These are phyloP conservation scores for Metroxylon sagu DNA, from an alignment of 176 grass and related monocot genomes.

Conservation along the genomic window DNA sequence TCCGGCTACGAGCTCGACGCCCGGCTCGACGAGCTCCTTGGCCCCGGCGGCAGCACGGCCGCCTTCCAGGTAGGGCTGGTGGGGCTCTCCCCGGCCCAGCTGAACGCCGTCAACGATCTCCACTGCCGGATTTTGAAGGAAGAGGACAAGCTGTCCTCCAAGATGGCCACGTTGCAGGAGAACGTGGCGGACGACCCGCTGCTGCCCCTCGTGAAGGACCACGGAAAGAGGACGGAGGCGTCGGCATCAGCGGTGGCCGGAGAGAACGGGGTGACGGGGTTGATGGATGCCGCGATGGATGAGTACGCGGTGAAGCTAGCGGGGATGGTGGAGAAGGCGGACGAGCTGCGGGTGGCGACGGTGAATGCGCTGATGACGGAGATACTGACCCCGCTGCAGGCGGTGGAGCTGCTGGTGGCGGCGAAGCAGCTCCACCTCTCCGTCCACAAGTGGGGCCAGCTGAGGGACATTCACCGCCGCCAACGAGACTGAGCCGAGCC, in stretches of 20 bases:
- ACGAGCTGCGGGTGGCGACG: background rate
- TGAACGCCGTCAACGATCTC: background rate
- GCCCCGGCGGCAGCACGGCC: background rate
- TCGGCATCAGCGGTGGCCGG: background rate
- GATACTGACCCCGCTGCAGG: slow-evolving; percentile 8
- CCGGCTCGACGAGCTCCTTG: background rate
- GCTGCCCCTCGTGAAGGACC: background rate
- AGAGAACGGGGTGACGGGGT: too few species aligned
- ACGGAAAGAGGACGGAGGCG: background rate
- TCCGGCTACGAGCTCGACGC: slow-evolving; percentile 48
- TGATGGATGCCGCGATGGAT: background rate
- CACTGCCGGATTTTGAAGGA: background rate
- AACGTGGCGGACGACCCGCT: slow-evolving; percentile 4
- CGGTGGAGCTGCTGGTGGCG: slow-evolving; percentile 8
- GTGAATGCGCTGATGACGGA: background rate
- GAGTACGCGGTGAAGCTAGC: background rate
- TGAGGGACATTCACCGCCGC: background rate
- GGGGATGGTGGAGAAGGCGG: slow-evolving; percentile 2
- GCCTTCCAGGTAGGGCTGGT: background rate
- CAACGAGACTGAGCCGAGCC: too few species aligned
- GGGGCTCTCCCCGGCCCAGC: background rate
- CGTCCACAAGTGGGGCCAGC: background rate
- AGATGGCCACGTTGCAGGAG: slow-evolving; percentile 5
- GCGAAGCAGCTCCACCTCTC: slow-evolving; percentile 13
- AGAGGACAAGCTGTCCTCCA: background rate